Base-by-base conservation (phyloP, 2,329 filamentous ascomycete species). In the Cladosporium phlei region DNA sequence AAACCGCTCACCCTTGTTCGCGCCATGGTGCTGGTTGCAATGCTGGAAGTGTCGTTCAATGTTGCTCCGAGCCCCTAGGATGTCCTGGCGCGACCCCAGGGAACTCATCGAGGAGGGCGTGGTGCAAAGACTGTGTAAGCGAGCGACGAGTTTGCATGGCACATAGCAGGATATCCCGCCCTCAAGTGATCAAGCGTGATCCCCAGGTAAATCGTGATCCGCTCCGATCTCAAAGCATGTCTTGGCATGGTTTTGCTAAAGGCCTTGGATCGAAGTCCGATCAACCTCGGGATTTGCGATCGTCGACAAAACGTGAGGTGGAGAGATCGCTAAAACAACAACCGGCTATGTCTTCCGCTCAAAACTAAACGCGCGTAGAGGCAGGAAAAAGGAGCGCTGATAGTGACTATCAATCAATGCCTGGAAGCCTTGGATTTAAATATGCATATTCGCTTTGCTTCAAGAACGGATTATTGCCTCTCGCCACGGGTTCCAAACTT, bases 261-360 rank as follows among this genome's bases (percentile, higher is more conserved):
- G n/a, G 25, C 38, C 22, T 42, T 29, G n/a, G 38, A 42, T 42
- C 38, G 38, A 22, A 5, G 10, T n/a, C 19, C 38, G 38, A 42
- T 42, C 27, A 20, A n/a, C 24, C 4, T 19, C 17, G 27, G 32
- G 19, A 29, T 20, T 42, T 22, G 19, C 38, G 38, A 42, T 42
- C 38, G 7, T n/a, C 38, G 14, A 21, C 16, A 16, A 11, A 30
- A 21, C 19, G 35, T 38, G 11, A 42, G 32, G 27, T 16, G 12
- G 17, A 22, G 19, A 21, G 38, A 42, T 42, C 27, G 38, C 27
- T 21, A 30, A 42, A 22, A 29, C 4, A 10, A 29, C 11, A 12
- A n/a, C 28, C n/a, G n/a, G n/a, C n/a, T n/a, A n/a, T n/a, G n/a
- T n/a, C n/a, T n/a, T n/a, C n/a, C n/a, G n/a, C n/a, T n/a, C n/a